Base-by-base conservation (phyloP, 2,329 filamentous ascomycete genomes). In the Colletotrichum cordylinicola region DNA sequence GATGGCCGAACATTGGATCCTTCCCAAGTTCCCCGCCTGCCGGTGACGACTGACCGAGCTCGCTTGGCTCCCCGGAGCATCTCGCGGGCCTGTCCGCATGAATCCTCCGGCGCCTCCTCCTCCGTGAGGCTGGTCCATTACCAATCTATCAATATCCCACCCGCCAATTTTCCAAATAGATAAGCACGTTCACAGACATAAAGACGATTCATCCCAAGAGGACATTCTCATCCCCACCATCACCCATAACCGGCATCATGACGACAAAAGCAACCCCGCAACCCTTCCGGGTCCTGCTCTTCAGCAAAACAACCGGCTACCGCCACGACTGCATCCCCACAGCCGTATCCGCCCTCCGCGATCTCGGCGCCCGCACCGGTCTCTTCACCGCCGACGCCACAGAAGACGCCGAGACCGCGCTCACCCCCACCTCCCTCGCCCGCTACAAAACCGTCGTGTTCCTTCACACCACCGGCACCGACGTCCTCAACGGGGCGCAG, bases 251-350 rank as follows among this genome's bases (percentile, higher is more conserved):
- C 4, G 9, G 10, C 4, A 69, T 2, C 6, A 75, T 73, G 65
- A 16, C 70, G 29, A 13, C 62, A 13, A 9, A 18, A 3, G 2
- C 21, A 12, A 0, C 27, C 10, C 7, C 8, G 7, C 21, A 48
- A 9, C 66, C 77, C 15, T 81, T 86, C 68, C 78, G 78, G 13
- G 80, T 87, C 9, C 82, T 87, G 27, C 80, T 86, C 75, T 86
- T 87, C 74, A 84, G 81, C 77, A 85, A 84, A 75, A 87, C 86
- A 7, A 77, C 79, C 0, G 82, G 76, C 6, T 87, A 83, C 72
- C 83, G 86, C 60, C 86, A 87, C 74, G 81, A 78, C 16, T 86
- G 82, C 24, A 87, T 87, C 72, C 81, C 83, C 1, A 82, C 84
- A 10, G 84, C 81, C 64, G 80, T 86, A 64, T 77, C 79, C 5